Evolutionary conservation across 1,139 yeast species (phyloP), one percentile per base, ranked within the genome.

Genomic region (Meyerozyma athensensis): DNA sequence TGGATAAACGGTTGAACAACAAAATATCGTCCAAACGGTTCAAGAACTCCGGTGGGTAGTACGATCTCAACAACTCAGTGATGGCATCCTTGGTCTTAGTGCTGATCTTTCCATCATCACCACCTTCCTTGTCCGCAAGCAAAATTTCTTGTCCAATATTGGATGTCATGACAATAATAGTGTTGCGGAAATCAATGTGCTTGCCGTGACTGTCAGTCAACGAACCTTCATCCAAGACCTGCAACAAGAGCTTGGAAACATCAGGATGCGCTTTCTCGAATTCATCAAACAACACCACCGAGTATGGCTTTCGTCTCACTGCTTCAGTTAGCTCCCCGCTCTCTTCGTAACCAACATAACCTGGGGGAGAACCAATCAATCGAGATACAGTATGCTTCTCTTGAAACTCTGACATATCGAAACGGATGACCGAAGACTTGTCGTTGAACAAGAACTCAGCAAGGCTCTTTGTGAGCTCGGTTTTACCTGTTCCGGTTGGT

Each of bases 401-500:
- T 63, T 90, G 97, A 60, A 90, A 92, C 59, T 92, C 98, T 18
- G 96, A 86, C 97, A 92, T 92, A 59, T 92, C 98, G 58, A 92
- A 90, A 48, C 97, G 73, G 23, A 89, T 78, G 20, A 92, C 90
- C 5, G 96, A 77, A 34, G 79, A 73, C 51, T 86, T 89, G 58
- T 90, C 92, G 54, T 89, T 92, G 61, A 92, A 92, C 49, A 92
- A 64, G 51, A 92, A 92, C 51, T 87, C 89, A 1, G 97, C 96
- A 42, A 92, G 73, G 0, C 94, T 80, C 59, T 92, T 92, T 6
- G 97, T 89, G 39, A 92, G 72, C 58, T 90, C 97, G 0, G 98
- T 92, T 61, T 92, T 92, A 63, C 98, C 98, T 0, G 97, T 90
- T 63, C 98, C 98, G 0, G 97, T 90, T 30, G 97, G 97, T 14